Evolutionary conservation across 2,329 filamentous ascomycete species (phyloP).

Genomic region (Sclerotinia trifoliorum): DNA sequence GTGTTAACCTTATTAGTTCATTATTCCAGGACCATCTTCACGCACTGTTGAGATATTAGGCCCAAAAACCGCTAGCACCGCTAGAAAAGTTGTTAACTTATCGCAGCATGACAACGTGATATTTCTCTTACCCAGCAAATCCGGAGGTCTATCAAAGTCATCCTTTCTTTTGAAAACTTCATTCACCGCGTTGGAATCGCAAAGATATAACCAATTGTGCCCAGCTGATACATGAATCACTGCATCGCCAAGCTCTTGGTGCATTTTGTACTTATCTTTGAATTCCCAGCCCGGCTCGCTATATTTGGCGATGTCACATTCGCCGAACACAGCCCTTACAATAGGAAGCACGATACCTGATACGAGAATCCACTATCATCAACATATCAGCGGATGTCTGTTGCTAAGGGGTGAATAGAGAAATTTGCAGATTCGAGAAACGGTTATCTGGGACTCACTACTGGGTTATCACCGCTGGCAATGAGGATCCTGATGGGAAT

Average conservation of each 20-base stretch:
- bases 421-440: no score
- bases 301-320: slow-evolving; percentile 9
- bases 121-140: not conserved
- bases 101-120: not conserved
- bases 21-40: not conserved
- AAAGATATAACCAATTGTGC: slow-evolving; percentile 15
- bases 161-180: slow-evolving; percentile 12
- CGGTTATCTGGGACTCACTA: not conserved
- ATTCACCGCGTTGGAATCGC: slow-evolving; percentile 2
- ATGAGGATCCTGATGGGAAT: slow-evolving; percentile 5
- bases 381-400: not conserved
- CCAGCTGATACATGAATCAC: slow-evolving; percentile 15
- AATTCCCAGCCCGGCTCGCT: slow-evolving; percentile 15
- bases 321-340: not conserved
- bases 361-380: slow-evolving; percentile 8
- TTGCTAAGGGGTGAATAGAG: no score
- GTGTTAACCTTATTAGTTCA: not conserved
- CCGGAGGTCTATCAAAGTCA: slow-evolving; percentile 16
- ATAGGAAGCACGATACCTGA: slow-evolving; percentile 8
- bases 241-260: slow-evolving; percentile 9
- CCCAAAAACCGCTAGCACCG: slow-evolving; percentile 4
- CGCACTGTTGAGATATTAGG: slow-evolving; percentile 5
- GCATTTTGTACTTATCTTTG: slow-evolving; percentile 8
- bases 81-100: not conserved
- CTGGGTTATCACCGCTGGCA: slow-evolving; percentile 18